Conservation (phyloP, 164 flowering plant genomes). For the Saururus chinensis region DNA sequence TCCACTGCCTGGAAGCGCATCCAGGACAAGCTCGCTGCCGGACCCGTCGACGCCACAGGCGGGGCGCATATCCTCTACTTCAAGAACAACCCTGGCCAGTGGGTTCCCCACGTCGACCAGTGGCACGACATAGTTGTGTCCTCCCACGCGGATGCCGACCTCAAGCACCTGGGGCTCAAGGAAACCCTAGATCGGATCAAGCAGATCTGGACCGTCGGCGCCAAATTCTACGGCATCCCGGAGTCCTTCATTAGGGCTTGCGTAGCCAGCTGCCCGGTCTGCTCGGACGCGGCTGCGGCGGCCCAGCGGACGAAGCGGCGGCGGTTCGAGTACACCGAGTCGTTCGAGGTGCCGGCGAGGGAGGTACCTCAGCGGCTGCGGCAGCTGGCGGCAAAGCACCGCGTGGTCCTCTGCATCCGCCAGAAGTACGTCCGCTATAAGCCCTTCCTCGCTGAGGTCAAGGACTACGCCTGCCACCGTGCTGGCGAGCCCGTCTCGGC, state of each 20-base stretch:
- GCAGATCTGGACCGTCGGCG: constrained; percentile 95
- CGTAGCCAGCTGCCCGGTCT: constrained; percentile 62
- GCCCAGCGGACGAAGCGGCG: constrained; percentile 51
- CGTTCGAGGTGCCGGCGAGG: constrained; percentile 87
- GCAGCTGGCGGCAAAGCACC: constrained; percentile 85
- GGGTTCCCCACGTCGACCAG: constrained; percentile 66
- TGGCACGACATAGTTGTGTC: constrained; percentile 88
- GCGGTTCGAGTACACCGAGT: constrained; percentile 90
- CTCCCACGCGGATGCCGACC: constrained; percentile 63
- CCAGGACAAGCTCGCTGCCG: constrained; percentile 83
- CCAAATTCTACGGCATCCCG: constrained; percentile 93
- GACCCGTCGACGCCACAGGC: constrained; percentile 23
- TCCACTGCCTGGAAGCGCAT: constrained; percentile 95
- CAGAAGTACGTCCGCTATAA: constrained; percentile 95
- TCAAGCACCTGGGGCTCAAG: constrained; percentile 70
- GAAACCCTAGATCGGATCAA: constrained; percentile 88
- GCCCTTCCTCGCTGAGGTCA: constrained; percentile 99
- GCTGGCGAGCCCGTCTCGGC: constrained; percentile 80
- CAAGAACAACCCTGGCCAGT: constrained; percentile 76
- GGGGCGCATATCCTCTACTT: constrained; percentile 63
- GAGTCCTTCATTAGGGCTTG: constrained; percentile 88
- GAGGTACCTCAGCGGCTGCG: constrained; percentile 67
- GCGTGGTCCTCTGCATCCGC: constrained; percentile 91
- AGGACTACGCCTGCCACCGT: constrained; percentile 97
- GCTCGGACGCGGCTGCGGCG: constrained; percentile 33